Percentiles rank a stretch among this genome's conserved stretches.
phyloP scores from a whole-genome alignment of 148 eudicot genomes.

The Euryodendron excelsum region DNA sequence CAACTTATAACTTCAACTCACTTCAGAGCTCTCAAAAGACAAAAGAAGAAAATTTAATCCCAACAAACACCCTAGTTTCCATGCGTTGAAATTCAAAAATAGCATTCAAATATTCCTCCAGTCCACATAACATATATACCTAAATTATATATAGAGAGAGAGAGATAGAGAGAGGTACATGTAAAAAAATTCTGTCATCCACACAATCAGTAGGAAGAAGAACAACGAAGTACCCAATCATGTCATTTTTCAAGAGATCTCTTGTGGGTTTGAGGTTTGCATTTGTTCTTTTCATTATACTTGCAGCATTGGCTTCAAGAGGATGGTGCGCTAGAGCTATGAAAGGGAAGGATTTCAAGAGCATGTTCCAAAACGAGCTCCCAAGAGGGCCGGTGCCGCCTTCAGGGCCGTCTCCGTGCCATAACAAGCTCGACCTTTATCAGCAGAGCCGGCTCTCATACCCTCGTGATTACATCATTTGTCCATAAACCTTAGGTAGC shows the following conservation, averaged over 20 bases:
- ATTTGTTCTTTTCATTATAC: slow-evolving; percentile 13
- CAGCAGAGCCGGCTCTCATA: slow-evolving; percentile 4
- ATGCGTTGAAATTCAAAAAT: neutral
- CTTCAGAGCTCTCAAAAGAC: neutral
- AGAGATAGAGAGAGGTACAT: too few species aligned
- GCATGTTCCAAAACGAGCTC: slow-evolving; percentile 26
- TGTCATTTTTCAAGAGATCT: neutral
- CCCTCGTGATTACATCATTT: slow-evolving; percentile 4
- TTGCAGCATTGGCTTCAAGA: slow-evolving; percentile 10
- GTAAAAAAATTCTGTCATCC: too few species aligned
- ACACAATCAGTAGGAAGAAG: neutral
- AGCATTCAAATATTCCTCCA: neutral
- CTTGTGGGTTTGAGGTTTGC: too few species aligned
- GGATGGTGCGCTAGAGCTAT: slow-evolving; percentile 22
- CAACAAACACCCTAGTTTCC: too few species aligned
- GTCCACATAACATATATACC: neutral
- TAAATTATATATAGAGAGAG: neutral
- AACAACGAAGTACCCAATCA: neutral
- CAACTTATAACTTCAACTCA: neutral
- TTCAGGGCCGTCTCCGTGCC: slow-evolving; percentile 52
- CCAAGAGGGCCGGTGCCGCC: slow-evolving; percentile 53
- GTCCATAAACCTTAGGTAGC: slow-evolving; percentile 29
- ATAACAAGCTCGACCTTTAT: slow-evolving; percentile 35
- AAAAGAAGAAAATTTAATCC: neutral
- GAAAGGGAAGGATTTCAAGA: slow-evolving; percentile 6